Evolutionary conservation across 208 protist species (phyloP).

Genomic region (Crithidia sp.): DNA sequence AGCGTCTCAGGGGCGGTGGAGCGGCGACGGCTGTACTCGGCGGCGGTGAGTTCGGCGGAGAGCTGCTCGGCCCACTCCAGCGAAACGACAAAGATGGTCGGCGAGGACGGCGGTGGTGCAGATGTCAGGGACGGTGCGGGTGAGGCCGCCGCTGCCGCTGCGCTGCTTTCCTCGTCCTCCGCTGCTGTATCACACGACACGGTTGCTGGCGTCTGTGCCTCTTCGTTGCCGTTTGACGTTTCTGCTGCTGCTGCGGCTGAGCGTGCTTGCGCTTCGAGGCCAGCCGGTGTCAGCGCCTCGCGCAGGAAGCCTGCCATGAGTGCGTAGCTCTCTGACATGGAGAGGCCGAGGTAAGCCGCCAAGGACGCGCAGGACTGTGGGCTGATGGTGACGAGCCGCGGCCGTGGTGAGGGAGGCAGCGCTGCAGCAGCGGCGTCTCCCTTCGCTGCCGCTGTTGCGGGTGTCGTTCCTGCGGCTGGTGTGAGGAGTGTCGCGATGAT

Average conservation of each 20-base stretch:
- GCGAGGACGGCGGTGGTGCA: neutral
- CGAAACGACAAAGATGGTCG: constrained; percentile 77
- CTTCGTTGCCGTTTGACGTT: neutral
- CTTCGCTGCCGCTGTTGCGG: neutral
- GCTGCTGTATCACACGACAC: neutral
- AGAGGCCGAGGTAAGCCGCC: constrained; percentile 76
- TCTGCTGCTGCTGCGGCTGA: neutral
- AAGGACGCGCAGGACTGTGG: constrained; percentile 93
- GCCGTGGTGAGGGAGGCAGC: neutral
- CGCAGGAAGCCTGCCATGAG: constrained; percentile 85
- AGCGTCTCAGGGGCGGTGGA: constrained; percentile 37
- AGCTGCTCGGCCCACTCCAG: constrained; percentile 77
- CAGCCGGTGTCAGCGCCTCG: constrained; percentile 1
- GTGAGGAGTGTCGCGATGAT: constrained; percentile 29
- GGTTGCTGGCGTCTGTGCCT: too few relatives aligned
- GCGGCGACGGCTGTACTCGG: constrained; percentile 72
- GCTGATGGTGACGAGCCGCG: constrained; percentile 92
- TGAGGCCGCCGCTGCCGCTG: neutral
- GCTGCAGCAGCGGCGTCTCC: neutral
- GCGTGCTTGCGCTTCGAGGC: neutral
- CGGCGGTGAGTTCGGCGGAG: constrained; percentile 69
- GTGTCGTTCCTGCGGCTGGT: neutral
- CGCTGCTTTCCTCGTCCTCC: neutral
- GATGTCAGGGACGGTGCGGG: neutral
- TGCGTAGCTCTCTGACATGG: constrained; percentile 38